A percentile compares a stretch with the other conserved stretches of the same genome.
Evolutionary conservation across 1,284 basidiomycete genomes (phyloP).

Genomic region (Apiotrichum siamense): DNA sequence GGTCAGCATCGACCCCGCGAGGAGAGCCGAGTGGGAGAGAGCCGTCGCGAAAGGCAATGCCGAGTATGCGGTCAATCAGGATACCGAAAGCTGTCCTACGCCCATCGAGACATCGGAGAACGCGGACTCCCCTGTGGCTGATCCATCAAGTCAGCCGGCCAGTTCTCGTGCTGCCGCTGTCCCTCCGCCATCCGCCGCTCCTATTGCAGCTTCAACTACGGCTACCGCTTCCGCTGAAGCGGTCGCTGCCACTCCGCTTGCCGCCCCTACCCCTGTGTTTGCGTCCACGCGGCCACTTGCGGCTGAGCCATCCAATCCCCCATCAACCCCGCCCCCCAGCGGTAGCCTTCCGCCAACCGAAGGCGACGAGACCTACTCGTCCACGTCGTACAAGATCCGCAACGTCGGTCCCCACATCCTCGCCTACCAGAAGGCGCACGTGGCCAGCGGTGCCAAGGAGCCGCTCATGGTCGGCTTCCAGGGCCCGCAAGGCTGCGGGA

Average conservation of each 20-base stretch:
- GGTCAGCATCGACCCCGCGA: constrained; percentile 33
- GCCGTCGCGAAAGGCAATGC: neutral
- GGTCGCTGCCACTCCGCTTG: neutral
- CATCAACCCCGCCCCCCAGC: constrained; percentile 1
- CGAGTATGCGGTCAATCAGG: neutral
- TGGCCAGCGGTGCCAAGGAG: constrained; percentile 6
- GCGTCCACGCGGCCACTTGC: neutral
- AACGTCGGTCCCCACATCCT: constrained; percentile 31
- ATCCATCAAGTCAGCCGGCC: too few relatives aligned
- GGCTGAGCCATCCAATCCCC: neutral
- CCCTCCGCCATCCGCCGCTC: neutral
- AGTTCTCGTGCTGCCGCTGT: too few relatives aligned
- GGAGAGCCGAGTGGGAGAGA: constrained; percentile 29
- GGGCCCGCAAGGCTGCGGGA: constrained; percentile 23
- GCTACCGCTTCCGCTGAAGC: neutral
- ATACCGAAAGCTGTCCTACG: neutral
- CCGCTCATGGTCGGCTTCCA: constrained; percentile 23
- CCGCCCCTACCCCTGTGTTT: neutral
- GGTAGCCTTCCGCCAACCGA: constrained; percentile 14
- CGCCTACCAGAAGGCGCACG: constrained; percentile 20
- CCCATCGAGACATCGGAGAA: too few relatives aligned
- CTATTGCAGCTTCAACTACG: neutral
- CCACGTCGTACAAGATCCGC: constrained; percentile 36
- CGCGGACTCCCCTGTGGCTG: too few relatives aligned
- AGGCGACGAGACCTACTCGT: constrained; percentile 25